phyloP scores from a whole-genome alignment of 108 stramenopile species.

The Licmophora abbreviata region DNA sequence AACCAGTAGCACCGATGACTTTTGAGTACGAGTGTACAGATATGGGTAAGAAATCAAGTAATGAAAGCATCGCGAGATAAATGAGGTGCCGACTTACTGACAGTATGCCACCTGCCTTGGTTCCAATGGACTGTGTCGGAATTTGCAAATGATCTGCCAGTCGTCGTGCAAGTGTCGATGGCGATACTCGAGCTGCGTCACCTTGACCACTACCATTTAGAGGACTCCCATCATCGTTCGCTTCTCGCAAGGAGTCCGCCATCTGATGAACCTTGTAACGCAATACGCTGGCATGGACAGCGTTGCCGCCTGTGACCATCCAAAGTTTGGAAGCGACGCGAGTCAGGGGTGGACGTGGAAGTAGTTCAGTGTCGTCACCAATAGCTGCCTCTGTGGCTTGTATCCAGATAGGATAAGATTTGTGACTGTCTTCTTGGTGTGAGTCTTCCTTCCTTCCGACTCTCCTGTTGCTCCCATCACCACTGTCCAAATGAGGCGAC shows the following conservation, averaged over 20 bases:
- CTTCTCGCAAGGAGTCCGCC: constrained; percentile 18
- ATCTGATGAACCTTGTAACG: constrained; percentile 23
- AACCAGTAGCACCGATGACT: neutral
- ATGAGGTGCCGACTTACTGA: constrained; percentile 1
- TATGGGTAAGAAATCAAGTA: constrained; percentile 2
- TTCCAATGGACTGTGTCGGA: constrained; percentile 46
- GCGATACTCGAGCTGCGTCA: constrained; percentile 6
- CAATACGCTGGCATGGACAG: constrained; percentile 43
- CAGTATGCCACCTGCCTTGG: constrained; percentile 29
- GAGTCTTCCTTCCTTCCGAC: neutral
- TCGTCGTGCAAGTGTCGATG: constrained; percentile 28
- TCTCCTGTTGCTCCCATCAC: neutral
- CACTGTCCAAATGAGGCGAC: constrained; percentile 23
- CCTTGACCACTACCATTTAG: neutral
- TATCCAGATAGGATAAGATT: neutral
- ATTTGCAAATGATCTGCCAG: constrained; percentile 66
- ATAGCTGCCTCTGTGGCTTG: neutral
- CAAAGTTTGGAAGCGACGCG: constrained; percentile 30
- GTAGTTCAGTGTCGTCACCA: no score
- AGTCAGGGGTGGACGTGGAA: constrained; percentile 18
- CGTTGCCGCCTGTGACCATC: constrained; percentile 46
- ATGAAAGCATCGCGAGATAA: constrained; percentile 1
- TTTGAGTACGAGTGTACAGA: neutral
- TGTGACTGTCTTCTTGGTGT: neutral
- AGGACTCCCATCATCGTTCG: constrained; percentile 19